Percentiles rank a stretch among this genome's conserved stretches.
phyloP scores from a whole-genome alignment of 2,329 filamentous ascomycete genomes.

The Scedosporium minutisporum region DNA sequence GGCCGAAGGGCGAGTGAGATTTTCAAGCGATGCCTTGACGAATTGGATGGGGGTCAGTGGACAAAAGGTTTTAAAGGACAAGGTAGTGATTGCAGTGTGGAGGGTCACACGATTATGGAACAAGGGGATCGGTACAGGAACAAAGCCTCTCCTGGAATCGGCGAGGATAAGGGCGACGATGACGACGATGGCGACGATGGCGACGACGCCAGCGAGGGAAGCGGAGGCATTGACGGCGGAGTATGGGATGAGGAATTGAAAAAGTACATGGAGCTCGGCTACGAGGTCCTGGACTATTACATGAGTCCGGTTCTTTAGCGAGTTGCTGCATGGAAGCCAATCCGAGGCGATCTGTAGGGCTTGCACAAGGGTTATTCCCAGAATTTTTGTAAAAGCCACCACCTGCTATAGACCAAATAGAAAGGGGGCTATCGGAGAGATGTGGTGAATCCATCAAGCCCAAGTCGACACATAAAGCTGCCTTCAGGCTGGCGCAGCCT shows the following conservation, averaged over 20 bases:
- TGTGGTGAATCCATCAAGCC: too few species aligned
- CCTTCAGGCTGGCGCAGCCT: too few species aligned
- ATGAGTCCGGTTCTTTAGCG: conserved; percentile 38
- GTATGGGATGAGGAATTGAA: neutral
- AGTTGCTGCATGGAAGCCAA: neutral
- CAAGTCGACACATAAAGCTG: too few species aligned
- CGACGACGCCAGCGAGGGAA: neutral
- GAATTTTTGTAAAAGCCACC: too few species aligned
- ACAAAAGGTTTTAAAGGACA: conserved; percentile 14
- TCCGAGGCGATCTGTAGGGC: too few species aligned
- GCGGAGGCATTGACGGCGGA: too few species aligned
- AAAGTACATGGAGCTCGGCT: conserved; percentile 38
- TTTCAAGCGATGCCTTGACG: conserved; percentile 39
- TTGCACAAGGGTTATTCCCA: too few species aligned
- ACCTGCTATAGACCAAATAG: too few species aligned
- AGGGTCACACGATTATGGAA: neutral
- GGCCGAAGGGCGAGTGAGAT: conserved; percentile 22
- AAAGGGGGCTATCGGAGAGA: too few species aligned
- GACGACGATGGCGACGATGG: neutral
- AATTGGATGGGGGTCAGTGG: conserved; percentile 35
- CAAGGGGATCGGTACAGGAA: neutral
- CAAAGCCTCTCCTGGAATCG: neutral
- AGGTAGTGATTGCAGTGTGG: neutral
- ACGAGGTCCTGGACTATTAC: conserved; percentile 44
- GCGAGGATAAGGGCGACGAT: neutral